These are phyloP conservation scores for Neltuma alba DNA, from an alignment of 306 rosid species.

Conservation along the genomic window DNA sequence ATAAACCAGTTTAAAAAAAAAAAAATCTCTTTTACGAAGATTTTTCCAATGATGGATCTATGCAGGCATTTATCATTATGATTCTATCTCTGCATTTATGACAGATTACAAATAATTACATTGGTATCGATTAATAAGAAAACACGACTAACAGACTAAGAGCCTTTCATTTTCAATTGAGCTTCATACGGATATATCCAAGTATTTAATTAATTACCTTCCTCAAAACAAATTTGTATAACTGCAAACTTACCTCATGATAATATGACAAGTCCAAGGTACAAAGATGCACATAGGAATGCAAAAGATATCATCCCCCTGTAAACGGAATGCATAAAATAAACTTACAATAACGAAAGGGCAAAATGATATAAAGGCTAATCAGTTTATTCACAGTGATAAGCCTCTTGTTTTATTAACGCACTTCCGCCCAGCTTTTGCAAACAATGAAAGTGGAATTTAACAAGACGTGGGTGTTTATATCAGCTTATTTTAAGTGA, in stretches of 20 bases:
- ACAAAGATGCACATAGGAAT: conserved; percentile 51
- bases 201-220: not conserved
- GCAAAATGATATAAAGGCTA: not conserved
- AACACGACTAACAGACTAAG: not conserved
- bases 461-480: too few species aligned
- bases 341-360: conserved; percentile 19
- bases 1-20: not conserved
- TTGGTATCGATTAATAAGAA: not conserved
- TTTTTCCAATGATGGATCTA: not conserved
- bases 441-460: not conserved
- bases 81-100: not conserved
- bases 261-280: conserved; percentile 62
- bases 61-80: not conserved
- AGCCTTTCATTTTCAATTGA: conserved; percentile 9
- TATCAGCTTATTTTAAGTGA: too few species aligned
- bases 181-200: not conserved
- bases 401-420: not conserved
- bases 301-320: conserved; percentile 59
- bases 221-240: not conserved
- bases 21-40: not conserved
- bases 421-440: not conserved
- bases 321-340: conserved; percentile 29
- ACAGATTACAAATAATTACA: not conserved
- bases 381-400: conserved; percentile 4
- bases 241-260: conserved; percentile 48